Evolutionary conservation across 495 filamentous ascomycete species (phyloP).

Genomic region (Aspergillus mulundensis): DNA sequence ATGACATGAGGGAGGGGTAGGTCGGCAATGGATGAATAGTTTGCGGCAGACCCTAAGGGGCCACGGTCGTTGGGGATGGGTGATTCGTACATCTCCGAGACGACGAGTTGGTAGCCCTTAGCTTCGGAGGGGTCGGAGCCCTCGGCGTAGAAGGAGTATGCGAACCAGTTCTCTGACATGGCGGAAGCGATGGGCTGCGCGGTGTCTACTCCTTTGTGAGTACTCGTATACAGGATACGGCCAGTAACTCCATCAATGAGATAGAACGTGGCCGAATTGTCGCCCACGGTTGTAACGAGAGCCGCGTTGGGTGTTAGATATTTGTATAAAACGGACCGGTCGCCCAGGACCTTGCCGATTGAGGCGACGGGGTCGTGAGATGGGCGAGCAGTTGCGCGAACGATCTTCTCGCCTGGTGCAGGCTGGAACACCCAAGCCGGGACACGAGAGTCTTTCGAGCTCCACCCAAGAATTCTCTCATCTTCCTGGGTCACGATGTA

Average conservation of each 20-base stretch:
- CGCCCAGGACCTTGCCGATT: constrained; percentile 87
- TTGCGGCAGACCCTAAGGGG: constrained; percentile 58
- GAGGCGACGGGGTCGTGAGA: constrained; percentile 85
- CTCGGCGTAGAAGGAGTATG: constrained; percentile 79
- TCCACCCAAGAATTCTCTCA: constrained; percentile 60
- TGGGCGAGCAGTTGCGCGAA: constrained; percentile 61
- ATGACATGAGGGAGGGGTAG: constrained; percentile 63
- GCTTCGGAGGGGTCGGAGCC: constrained; percentile 49
- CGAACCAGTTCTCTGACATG: constrained; percentile 92
- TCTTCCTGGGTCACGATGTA: constrained; percentile 58
- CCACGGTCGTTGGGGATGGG: constrained; percentile 80
- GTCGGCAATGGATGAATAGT: constrained; percentile 69
- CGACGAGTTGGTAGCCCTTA: constrained; percentile 81
- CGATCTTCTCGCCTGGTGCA: constrained; percentile 60
- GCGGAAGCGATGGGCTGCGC: constrained; percentile 69
- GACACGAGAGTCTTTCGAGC: constrained; percentile 39
- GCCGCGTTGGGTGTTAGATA: constrained; percentile 88
- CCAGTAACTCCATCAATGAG: constrained; percentile 87
- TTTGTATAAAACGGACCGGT: constrained; percentile 93
- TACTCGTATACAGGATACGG: constrained; percentile 63
- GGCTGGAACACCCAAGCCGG: constrained; percentile 74
- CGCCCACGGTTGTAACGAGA: constrained; percentile 66
- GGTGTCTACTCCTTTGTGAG: constrained; percentile 70
- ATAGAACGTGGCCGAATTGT: constrained; percentile 63
- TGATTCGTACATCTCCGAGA: constrained; percentile 89